phyloP scores from a whole-genome alignment of 192 early-diverging fungal species.

The Radiomyces spectabilis region DNA sequence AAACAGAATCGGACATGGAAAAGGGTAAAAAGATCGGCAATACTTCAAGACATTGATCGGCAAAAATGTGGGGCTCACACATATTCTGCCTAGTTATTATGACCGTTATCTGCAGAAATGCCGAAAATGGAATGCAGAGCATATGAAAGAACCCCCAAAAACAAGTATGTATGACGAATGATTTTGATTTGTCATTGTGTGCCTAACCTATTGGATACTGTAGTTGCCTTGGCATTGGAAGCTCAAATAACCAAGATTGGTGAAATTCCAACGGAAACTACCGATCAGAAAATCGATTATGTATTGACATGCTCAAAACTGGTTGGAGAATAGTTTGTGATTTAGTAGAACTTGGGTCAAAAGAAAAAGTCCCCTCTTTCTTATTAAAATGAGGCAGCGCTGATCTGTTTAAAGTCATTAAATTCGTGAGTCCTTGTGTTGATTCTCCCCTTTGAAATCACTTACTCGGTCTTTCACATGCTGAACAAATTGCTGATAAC shows the following conservation, averaged over 20 bases:
- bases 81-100: slow-evolving; percentile 46
- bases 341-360: too few relatives aligned
- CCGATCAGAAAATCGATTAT: slow-evolving; percentile 19
- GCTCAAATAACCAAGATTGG: slow-evolving; percentile 33
- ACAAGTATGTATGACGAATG: slow-evolving; percentile 35
- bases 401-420: too few relatives aligned
- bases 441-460: too few relatives aligned
- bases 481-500: slow-evolving; percentile 70
- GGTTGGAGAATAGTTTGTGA: too few relatives aligned
- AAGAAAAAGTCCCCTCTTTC: too few relatives aligned
- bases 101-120: slow-evolving; percentile 44
- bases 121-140: slow-evolving; percentile 18
- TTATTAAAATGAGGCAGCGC: too few relatives aligned
- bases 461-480: slow-evolving; percentile 67
- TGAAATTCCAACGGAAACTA: slow-evolving; percentile 19
- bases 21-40: slow-evolving; percentile 36
- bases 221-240: slow-evolving; percentile 37
- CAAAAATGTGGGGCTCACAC: neutral
- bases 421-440: too few relatives aligned
- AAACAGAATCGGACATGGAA: slow-evolving; percentile 56
- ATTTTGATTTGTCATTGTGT: neutral
- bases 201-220: neutral
- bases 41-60: neutral
- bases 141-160: slow-evolving; percentile 1
- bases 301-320: too few relatives aligned